A percentile compares a stretch with the other conserved stretches of the same genome.
These are phyloP conservation scores for Talaromyces sp. DNA, from an alignment of 2,329 filamentous ascomycete genomes.

Conservation along the genomic window DNA sequence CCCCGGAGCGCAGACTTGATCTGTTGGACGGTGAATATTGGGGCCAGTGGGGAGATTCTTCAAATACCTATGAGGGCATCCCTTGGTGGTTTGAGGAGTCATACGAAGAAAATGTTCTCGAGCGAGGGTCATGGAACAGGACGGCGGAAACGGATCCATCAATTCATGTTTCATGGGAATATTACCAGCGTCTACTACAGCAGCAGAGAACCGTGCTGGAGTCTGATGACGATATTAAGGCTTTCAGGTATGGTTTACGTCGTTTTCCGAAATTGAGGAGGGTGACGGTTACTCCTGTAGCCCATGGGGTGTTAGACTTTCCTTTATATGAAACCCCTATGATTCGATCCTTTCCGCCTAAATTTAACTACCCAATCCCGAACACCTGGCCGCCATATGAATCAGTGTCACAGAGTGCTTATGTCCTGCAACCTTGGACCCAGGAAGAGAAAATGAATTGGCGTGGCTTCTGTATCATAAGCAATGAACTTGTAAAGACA, in stretches of 20 bases:
- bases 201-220: constrained; percentile 32
- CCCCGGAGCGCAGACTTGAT: not conserved
- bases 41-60: not conserved
- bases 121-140: not conserved
- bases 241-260: constrained; percentile 32
- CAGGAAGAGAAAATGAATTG: constrained; percentile 23
- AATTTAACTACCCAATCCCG: constrained; percentile 41
- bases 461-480: constrained; percentile 32
- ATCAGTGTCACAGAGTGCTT: not conserved
- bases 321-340: constrained; percentile 45
- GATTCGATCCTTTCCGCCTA: constrained; percentile 39
- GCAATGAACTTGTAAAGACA: constrained; percentile 24
- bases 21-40: not conserved
- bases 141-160: not conserved
- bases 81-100: not conserved
- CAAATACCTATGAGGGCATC: not conserved
- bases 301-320: constrained; percentile 35
- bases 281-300: constrained; percentile 40
- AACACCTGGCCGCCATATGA: constrained; percentile 28
- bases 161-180: constrained; percentile 19
- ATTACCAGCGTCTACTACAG: constrained; percentile 33
- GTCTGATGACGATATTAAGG: constrained; percentile 27
- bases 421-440: constrained; percentile 10
- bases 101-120: not conserved
- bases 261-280: constrained; percentile 36